Evolutionary conservation across 1,139 yeast species (phyloP).

Genomic region (Blastobotrys persicus): DNA sequence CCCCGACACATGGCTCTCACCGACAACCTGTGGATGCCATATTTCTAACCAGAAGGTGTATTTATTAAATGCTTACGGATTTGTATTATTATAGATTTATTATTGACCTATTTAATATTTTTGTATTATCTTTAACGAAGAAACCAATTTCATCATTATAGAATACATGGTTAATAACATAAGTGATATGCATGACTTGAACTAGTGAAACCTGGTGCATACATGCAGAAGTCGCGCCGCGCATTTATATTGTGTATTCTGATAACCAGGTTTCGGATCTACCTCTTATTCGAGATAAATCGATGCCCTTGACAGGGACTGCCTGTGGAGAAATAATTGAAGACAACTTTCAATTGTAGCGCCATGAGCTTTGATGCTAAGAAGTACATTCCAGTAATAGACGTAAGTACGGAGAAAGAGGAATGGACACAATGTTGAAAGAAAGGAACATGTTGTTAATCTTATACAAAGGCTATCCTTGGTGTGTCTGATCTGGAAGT

Average conservation of each 20-base stretch:
- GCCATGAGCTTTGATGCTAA: slow-evolving; percentile 19
- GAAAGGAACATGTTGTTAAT: not conserved
- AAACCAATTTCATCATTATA: too few relatives aligned
- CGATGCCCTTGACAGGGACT: not conserved
- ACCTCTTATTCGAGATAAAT: not conserved
- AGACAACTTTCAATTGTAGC: slow-evolving; percentile 1
- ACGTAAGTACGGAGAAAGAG: too few relatives aligned
- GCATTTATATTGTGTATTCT: too few relatives aligned
- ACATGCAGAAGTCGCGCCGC: too few relatives aligned
- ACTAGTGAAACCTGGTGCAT: too few relatives aligned
- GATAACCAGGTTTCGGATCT: not conserved
- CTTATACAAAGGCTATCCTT: slow-evolving; percentile 58
- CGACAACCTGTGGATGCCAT: slow-evolving; percentile 96
- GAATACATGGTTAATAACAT: not conserved
- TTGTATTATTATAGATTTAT: slow-evolving; percentile 3
- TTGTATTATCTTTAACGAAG: too few relatives aligned
- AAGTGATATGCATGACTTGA: not conserved
- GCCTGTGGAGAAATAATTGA: not conserved
- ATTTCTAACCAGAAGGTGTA: slow-evolving; percentile 45
- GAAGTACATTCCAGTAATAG: slow-evolving; percentile 63
- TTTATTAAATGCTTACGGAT: slow-evolving; percentile 14
- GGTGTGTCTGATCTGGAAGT: slow-evolving; percentile 70
- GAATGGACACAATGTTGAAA: too few relatives aligned
- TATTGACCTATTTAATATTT: slow-evolving; percentile 4
- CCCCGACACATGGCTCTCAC: slow-evolving; percentile 92